A percentile compares a stretch with the other conserved stretches of the same genome.
phyloP scores from a whole-genome alignment of 2,329 filamentous ascomycete genomes.

The Arthrobotrys sphaeroides region DNA sequence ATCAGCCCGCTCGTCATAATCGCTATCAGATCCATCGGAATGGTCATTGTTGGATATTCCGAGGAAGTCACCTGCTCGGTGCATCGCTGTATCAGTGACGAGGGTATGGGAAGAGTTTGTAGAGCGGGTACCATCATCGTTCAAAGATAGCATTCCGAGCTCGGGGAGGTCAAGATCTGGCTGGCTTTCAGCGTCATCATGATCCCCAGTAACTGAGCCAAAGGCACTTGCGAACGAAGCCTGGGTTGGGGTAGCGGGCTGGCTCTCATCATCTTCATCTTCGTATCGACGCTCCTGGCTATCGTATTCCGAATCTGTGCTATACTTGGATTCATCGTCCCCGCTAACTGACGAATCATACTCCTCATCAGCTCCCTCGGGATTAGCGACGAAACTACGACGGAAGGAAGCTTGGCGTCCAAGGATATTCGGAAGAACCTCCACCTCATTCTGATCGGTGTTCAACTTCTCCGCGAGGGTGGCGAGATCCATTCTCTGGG shows the following conservation, averaged over 20 bases:
- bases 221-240: conserved; percentile 52
- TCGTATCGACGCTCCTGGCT: conserved; percentile 70
- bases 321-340: conserved; percentile 46
- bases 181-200: conserved; percentile 40
- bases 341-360: conserved; percentile 75
- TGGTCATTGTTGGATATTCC: background rate
- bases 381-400: conserved; percentile 40
- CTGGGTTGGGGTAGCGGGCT: conserved; percentile 64
- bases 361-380: conserved; percentile 63
- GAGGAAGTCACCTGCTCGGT: conserved; percentile 23
- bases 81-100: background rate
- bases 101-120: conserved; percentile 12
- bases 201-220: conserved; percentile 47
- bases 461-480: conserved; percentile 49
- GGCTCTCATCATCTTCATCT: conserved; percentile 62
- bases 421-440: conserved; percentile 47
- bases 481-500: conserved; percentile 32
- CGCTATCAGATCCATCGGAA: conserved; percentile 26
- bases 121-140: conserved; percentile 24
- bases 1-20: conserved; percentile 70
- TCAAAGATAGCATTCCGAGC: conserved; percentile 12
- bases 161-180: conserved; percentile 31
- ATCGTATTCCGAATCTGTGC: conserved; percentile 68
- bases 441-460: conserved; percentile 33
- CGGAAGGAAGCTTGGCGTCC: conserved; percentile 48